Conservation (phyloP, 768 basidiomycete species). For the Lentinula guzmanii region DNA sequence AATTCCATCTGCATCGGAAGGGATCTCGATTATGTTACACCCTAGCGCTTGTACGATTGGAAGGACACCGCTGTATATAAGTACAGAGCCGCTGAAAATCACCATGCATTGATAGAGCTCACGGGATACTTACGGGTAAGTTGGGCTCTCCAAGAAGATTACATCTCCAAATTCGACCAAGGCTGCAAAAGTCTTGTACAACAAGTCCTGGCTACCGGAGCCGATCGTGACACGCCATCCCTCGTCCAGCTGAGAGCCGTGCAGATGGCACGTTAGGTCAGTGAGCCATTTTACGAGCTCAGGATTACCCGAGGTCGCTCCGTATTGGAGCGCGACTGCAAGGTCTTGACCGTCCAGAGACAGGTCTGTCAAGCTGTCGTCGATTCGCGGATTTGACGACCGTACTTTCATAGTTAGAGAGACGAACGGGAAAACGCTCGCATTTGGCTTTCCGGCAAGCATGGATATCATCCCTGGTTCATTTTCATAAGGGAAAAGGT, state of each 20-base stretch:
- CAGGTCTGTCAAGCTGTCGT: slow-evolving; percentile 36
- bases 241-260: slow-evolving; percentile 52
- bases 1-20: slow-evolving; percentile 71
- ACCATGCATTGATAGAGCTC: slow-evolving; percentile 6
- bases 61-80: slow-evolving; percentile 48
- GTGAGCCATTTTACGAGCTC: slow-evolving; percentile 63
- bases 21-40: slow-evolving; percentile 64
- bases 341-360: slow-evolving; percentile 55
- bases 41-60: slow-evolving; percentile 50
- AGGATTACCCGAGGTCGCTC: slow-evolving; percentile 61
- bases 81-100: not conserved
- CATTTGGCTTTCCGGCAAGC: slow-evolving; percentile 89
- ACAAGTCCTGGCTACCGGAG: slow-evolving; percentile 81
- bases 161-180: slow-evolving; percentile 75
- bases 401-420: slow-evolving; percentile 62
- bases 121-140: slow-evolving; percentile 51
- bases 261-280: slow-evolving; percentile 63
- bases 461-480: slow-evolving; percentile 74
- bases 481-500: slow-evolving; percentile 73
- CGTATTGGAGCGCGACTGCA: slow-evolving; percentile 67
- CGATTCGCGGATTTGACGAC: slow-evolving; percentile 30
- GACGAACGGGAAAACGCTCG: slow-evolving; percentile 82
- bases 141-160: slow-evolving; percentile 76
- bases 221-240: slow-evolving; percentile 79
- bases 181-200: slow-evolving; percentile 75